Evolutionary conservation across 2,329 filamentous ascomycete species (phyloP), one percentile per base, ranked within the genome.

Genomic region (Plenodomus biglobosus): DNA sequence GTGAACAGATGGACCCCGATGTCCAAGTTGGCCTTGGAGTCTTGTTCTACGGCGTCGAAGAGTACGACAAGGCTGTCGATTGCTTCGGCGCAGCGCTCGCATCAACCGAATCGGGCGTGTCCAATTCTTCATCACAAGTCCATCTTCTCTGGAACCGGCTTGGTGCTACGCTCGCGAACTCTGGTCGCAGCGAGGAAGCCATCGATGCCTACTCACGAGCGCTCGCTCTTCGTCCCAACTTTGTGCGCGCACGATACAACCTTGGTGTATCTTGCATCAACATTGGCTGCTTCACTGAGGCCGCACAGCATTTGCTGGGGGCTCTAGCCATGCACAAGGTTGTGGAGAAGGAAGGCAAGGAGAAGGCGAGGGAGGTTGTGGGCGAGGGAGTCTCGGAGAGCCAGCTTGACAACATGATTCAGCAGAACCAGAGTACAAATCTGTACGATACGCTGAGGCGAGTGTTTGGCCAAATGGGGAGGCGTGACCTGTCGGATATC

Each of bases 61-160:
- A 97, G 69, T 97, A 96, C 76, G 90, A 94, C 70, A 99, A 99
- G 77, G 94, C 94, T 0, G 92, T 99, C 32, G 94, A 99, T 77
- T 99, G 95, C 78, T 99, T 99, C 82, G 88, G 87, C 46, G 86
- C 92, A 1, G 92, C 95, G 0, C 83, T 99, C 19, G 88, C 90
- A 50, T 90, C 85, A 19, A 90, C 89, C 1, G 91, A 96, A 73
- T 82, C 85, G 30, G 94, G 94, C 49, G 84, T 84, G 8, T 87
- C 85, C 50, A 97, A 96, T 75, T 86, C 90, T 54, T 84, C 85
- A 62, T 86, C 87, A 64, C 91, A 96, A 73, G 78, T 96, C 1
- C 94, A 97, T 68, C 83, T 99, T 17, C 85, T 99, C 22, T 99
- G 94, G 94, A 99, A 99, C 78, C 85, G 94, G 2, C 85, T 99